Evolutionary conservation across 108 stramenopile genomes (phyloP).

Genomic region (Parietichytrium sp.): DNA sequence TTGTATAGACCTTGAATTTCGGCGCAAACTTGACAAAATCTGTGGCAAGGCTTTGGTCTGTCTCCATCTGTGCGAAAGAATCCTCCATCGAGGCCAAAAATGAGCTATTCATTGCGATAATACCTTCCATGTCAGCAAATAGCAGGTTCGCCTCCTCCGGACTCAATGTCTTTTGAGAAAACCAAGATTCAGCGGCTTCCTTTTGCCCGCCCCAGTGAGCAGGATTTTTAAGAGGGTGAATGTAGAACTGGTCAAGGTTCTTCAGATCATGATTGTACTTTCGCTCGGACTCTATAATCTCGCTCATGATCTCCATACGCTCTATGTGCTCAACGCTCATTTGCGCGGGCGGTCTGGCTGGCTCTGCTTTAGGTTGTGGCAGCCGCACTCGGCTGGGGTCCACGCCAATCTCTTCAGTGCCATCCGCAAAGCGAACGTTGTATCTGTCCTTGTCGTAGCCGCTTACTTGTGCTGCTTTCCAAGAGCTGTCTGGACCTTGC

Average conservation of each 20-base stretch:
- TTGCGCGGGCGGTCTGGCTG: background rate
- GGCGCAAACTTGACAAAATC: background rate
- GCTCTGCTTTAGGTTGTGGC: background rate
- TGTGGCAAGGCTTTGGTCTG: slow-evolving; percentile 9
- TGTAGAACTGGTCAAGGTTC: background rate
- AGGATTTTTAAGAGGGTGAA: background rate
- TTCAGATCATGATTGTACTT: background rate
- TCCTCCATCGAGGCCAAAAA: background rate
- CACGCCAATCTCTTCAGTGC: background rate
- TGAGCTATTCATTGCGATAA: background rate
- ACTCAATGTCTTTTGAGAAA: slow-evolving; percentile 22
- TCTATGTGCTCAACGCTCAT: background rate
- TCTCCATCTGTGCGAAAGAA: background rate
- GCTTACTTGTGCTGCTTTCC: background rate
- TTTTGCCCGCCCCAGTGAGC: slow-evolving; percentile 36
- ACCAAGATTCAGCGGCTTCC: background rate
- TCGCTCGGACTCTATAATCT: slow-evolving; percentile 27
- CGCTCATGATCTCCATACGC: slow-evolving; percentile 8
- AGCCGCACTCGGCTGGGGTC: background rate
- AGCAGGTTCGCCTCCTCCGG: background rate
- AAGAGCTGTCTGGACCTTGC: background rate
- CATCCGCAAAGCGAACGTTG: background rate
- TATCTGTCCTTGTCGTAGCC: slow-evolving; percentile 15
- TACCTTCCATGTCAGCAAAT: slow-evolving; percentile 17
- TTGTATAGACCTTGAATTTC: background rate